Evolutionary conservation across 2,329 filamentous ascomycete genomes (phyloP), one percentile per base, ranked within the genome.

Genomic region (Trichoderma lentiforme): DNA sequence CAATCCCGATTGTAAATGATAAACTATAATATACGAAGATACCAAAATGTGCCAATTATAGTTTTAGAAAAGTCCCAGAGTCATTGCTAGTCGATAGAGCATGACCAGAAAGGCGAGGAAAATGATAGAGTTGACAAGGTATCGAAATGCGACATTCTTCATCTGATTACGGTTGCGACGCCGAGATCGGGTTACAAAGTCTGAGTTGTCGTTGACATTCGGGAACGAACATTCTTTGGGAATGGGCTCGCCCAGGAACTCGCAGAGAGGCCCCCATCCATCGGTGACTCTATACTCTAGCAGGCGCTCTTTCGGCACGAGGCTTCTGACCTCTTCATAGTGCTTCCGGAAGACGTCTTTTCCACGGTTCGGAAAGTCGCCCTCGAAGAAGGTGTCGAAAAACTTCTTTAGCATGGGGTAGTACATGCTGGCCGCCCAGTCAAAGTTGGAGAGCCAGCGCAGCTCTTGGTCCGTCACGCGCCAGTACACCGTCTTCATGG

Each of bases 321-420:
- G 60, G 26, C 61, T 56, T 24, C 71, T 71, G 6, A 74, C 72
- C 14, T 72, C 43, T n/a, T 57, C 57, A 24, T 74, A 73, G 39
- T 74, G 73, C 81, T 81, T 76, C 77, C 77, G 69, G 81, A 28
- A 77, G 56, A 47, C 72, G 66, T 26, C 74, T 74, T 69, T 69
- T 14, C 66, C 56, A 30, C 56, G 56, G 76, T 78, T 77, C 21
- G 82, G 82, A 18, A 81, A 73, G 1, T 79, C 74, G 70, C 81
- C 77, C 36, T 78, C 80, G 12, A 92, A 81, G 91, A 92, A 71
- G 85, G 36, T 86, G 76, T 89, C 86, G 82, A 91, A 92, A 83
- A 92, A 91, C 80, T 90, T 91, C 79, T 86, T 85, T 72, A 92
- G 84, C 90, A 92, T 92, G 51, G 89, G 90, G 79, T 91, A 87